A percentile compares a stretch with the other conserved stretches of the same genome.
Conservation (phyloP, 2,329 filamentous ascomycete species). For the Huntiella moniliformis region DNA sequence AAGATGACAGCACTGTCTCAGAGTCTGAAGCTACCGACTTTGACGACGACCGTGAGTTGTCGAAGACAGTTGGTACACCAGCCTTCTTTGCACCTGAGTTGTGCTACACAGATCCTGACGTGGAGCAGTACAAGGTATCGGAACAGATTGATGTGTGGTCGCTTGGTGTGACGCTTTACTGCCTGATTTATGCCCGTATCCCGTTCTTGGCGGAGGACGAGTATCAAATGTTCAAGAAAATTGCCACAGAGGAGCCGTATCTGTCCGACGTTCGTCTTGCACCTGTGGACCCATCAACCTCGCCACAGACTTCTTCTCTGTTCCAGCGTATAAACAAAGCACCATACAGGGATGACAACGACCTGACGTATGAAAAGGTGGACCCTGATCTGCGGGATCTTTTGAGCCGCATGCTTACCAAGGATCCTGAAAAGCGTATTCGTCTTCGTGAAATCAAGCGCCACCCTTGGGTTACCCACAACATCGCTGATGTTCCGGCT, state of each 20-base stretch:
- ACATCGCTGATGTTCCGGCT: conserved; percentile 49
- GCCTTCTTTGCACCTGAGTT: conserved; percentile 95
- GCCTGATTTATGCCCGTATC: conserved; percentile 80
- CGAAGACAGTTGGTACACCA: conserved; percentile 92
- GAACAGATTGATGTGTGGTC: conserved; percentile 97
- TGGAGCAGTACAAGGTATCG: conserved; percentile 57
- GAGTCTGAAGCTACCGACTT: conserved; percentile 74
- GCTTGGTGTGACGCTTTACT: conserved; percentile 86
- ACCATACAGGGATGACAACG: conserved; percentile 57
- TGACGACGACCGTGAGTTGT: conserved; percentile 86
- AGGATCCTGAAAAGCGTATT: conserved; percentile 78
- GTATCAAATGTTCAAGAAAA: conserved; percentile 77
- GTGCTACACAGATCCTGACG: conserved; percentile 64
- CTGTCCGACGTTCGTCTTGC: conserved; percentile 69
- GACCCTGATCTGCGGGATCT: conserved; percentile 66
- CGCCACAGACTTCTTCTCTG: conserved; percentile 33
- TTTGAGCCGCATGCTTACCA: conserved; percentile 59
- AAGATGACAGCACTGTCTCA: conserved; percentile 53
- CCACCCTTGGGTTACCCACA: conserved; percentile 76
- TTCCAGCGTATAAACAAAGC: conserved; percentile 39
- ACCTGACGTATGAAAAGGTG: conserved; percentile 70
- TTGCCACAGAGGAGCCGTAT: conserved; percentile 82
- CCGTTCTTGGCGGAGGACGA: conserved; percentile 86
- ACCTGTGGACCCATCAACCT: conserved; percentile 45
- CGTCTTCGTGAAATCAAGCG: conserved; percentile 81